Evolutionary conservation across 495 filamentous ascomycete species (phyloP), one percentile per base, ranked within the genome.

Genomic region (Aspergillus sclerotiicarbonarius): DNA sequence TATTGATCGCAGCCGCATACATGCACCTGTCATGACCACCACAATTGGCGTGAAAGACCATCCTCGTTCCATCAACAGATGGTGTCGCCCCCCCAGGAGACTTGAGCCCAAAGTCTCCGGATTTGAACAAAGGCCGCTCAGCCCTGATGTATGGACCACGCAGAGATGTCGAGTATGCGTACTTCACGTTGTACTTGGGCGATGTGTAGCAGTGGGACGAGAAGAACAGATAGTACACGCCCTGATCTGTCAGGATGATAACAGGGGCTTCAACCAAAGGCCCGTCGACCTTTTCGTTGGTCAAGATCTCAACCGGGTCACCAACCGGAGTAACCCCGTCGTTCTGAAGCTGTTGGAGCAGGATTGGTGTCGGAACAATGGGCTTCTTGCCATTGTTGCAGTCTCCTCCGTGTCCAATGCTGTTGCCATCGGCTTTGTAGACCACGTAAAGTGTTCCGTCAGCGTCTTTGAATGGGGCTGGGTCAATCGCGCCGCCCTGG

Each of bases 401-500:
- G 44, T 67, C 63, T 8, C 83, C 84, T 16, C 83, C 82, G 32
- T 76, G 63, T 6, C 83, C 82, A 21, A 84, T 62, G 62, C 75
- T 76, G 61, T 85, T 85, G 31, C 82, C 84, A 59, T 87, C 80
- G 9, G 82, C 72, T 57, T 87, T 87, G 70, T 86, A 87, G 13
- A 80, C 62, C 12, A 86, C 70, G 46, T 83, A 86, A 9, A 70
- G 68, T 18, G 79, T 71, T 48, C 80, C 79, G 30, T 80, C 78
- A 0, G 25, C 57, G 58, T 85, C 81, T 20, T 65, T 48, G 57
- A 83, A 85, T 2, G 77, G 80, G 4, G 77, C 67, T 0, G 82
- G 72, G 59, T 87, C 82, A 57, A 86, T 85, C 8, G 83, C 80
- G 8, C 82, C 82, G 43, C 82, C 82, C 32, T 74, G 66, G 1